A percentile compares a stretch with the other conserved stretches of the same genome.
These are phyloP conservation scores for Alternaria metachromatica DNA, from an alignment of 2,329 filamentous ascomycete species.

Conservation along the genomic window DNA sequence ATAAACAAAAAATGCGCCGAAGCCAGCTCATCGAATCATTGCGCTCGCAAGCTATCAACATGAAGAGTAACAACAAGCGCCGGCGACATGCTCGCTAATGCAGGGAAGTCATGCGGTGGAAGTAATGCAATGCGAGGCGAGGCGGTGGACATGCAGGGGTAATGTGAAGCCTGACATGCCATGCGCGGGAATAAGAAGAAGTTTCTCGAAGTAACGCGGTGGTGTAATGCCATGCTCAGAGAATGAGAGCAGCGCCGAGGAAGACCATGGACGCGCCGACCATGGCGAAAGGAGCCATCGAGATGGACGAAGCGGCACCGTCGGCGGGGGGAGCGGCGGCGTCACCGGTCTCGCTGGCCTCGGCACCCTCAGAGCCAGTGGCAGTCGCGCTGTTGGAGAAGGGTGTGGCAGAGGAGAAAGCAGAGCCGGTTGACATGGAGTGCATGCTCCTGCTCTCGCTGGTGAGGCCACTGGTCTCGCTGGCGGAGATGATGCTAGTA, in stretches of 20 bases:
- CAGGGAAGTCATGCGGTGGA: background rate
- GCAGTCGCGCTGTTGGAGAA: slow-evolving; percentile 4
- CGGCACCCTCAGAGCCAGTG: background rate
- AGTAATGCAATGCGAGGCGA: slow-evolving; percentile 3
- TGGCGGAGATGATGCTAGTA: slow-evolving; percentile 4
- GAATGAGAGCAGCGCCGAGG: slow-evolving; percentile 18
- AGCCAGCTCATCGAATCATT: background rate
- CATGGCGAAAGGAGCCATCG: slow-evolving; percentile 5
- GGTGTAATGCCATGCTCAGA: slow-evolving; percentile 1
- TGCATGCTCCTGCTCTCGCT: slow-evolving; percentile 4
- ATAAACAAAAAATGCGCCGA: background rate
- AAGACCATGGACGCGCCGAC: slow-evolving; percentile 11
- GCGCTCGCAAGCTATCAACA: background rate
- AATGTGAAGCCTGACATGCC: background rate
- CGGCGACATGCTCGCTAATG: slow-evolving; percentile 1
- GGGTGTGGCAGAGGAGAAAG: slow-evolving; percentile 7
- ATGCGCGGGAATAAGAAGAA: background rate
- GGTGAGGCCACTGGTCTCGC: background rate
- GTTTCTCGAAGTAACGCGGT: background rate
- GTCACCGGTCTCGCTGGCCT: background rate
- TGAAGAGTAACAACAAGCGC: background rate
- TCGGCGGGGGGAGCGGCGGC: slow-evolving; percentile 23
- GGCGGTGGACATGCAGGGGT: background rate
- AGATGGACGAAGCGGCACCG: slow-evolving; percentile 7
- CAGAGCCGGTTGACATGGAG: background rate